phyloP scores from a whole-genome alignment of 306 rosid genomes.

The Lablab purpureus region DNA sequence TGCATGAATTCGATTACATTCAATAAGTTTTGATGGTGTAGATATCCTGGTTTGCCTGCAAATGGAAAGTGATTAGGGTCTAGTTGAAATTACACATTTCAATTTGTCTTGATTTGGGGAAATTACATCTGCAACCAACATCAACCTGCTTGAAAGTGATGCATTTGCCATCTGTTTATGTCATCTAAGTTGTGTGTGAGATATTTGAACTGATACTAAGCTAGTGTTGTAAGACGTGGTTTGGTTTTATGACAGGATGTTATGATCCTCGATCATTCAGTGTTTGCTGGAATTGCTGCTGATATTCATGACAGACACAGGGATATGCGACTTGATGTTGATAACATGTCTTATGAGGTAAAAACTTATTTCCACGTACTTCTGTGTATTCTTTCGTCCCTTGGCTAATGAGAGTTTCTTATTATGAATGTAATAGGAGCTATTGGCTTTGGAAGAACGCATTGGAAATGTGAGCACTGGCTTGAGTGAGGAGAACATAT shows the following conservation, averaged over 20 bases:
- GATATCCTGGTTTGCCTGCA: not conserved
- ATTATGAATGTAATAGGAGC: constrained; percentile 62
- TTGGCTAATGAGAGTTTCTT: not conserved
- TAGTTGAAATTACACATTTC: constrained; percentile 4
- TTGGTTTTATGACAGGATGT: constrained; percentile 72
- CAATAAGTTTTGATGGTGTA: not conserved
- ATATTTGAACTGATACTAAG: constrained; percentile 20
- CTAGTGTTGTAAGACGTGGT: constrained; percentile 36
- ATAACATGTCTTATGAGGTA: constrained; percentile 99
- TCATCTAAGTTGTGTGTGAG: constrained; percentile 18
- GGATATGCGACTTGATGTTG: constrained; percentile 98
- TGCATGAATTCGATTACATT: not conserved
- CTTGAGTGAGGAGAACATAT: constrained; percentile 75
- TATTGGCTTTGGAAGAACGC: constrained; percentile 95
- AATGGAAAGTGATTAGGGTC: not conserved
- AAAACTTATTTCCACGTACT: constrained; percentile 9
- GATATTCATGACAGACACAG: constrained; percentile 90
- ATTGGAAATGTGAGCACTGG: constrained; percentile 96
- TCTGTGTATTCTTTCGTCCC: not conserved
- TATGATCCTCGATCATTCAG: constrained; percentile 89
- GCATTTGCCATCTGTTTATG: constrained; percentile 12
- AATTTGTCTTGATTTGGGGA: constrained; percentile 13
- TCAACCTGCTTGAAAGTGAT: not conserved
- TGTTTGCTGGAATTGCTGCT: constrained; percentile 88
- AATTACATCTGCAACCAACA: constrained; percentile 4